Evolutionary conservation across 2,329 filamentous ascomycete genomes (phyloP).

Genomic region (Chaetomium sp.): DNA sequence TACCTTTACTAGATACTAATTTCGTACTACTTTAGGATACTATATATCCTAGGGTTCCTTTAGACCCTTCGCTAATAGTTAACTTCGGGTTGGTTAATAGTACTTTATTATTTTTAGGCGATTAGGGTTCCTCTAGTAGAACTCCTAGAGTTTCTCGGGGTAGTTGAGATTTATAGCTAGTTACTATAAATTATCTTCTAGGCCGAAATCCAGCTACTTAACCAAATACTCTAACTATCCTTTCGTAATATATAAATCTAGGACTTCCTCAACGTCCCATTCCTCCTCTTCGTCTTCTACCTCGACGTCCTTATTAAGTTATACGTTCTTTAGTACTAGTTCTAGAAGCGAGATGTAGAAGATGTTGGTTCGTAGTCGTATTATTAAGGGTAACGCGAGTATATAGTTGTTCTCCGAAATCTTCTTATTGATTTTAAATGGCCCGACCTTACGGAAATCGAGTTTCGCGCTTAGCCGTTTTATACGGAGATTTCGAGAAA

Average conservation of each 20-base stretch:
- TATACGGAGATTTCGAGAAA: not conserved
- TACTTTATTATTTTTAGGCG: too few species aligned
- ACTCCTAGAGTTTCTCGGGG: slow-evolving; percentile 22
- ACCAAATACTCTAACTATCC: slow-evolving; percentile 14
- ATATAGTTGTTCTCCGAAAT: slow-evolving; percentile 18
- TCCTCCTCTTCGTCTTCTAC: slow-evolving; percentile 23
- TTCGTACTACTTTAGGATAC: too few species aligned
- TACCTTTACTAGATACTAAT: too few species aligned
- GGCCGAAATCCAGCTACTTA: slow-evolving; percentile 17
- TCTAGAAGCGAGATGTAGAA: slow-evolving; percentile 24
- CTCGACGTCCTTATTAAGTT: not conserved
- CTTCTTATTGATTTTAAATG: slow-evolving; percentile 18
- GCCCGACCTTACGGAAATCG: not conserved
- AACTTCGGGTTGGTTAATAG: too few species aligned
- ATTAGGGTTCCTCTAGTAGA: slow-evolving; percentile 19
- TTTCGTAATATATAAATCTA: slow-evolving; percentile 10
- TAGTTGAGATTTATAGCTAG: slow-evolving; percentile 13
- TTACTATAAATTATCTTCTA: slow-evolving; percentile 20
- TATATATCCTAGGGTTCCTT: too few species aligned
- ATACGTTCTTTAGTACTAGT: slow-evolving; percentile 12
- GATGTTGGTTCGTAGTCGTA: slow-evolving; percentile 12
- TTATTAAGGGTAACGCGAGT: slow-evolving; percentile 14
- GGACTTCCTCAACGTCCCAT: slow-evolving; percentile 20
- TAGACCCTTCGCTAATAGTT: too few species aligned
- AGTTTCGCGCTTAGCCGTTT: not conserved